phyloP scores from a whole-genome alignment of 495 filamentous ascomycete species.

The Echria macrotheca region DNA sequence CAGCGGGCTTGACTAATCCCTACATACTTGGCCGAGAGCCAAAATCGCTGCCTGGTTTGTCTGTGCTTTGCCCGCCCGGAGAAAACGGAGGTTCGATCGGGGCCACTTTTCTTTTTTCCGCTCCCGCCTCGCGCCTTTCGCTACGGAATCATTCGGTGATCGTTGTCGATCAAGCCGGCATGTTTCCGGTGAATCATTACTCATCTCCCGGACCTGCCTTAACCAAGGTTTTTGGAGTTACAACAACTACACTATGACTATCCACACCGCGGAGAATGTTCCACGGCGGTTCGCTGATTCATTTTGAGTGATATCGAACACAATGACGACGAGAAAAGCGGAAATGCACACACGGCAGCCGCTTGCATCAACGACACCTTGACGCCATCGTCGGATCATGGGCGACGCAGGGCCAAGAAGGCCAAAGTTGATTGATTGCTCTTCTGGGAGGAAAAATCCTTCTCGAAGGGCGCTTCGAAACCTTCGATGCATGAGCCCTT shows the following conservation, averaged over 20 bases:
- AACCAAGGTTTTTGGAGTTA: too few species aligned
- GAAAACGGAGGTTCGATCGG: not conserved
- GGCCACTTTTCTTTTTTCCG: too few species aligned
- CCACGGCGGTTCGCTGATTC: not conserved
- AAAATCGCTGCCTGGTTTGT: not conserved
- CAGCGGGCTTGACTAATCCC: not conserved
- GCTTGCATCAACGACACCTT: too few species aligned
- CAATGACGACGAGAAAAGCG: not conserved
- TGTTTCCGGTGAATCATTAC: not conserved
- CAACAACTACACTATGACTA: too few species aligned
- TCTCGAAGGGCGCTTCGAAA: not conserved
- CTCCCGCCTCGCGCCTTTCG: not conserved
- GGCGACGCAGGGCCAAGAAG: too few species aligned
- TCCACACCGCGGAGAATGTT: not conserved
- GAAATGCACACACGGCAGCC: too few species aligned
- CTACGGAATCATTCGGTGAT: not conserved
- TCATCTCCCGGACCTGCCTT: too few species aligned
- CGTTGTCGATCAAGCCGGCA: not conserved
- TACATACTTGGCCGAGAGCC: not conserved
- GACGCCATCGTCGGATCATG: too few species aligned
- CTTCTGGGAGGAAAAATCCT: not conserved
- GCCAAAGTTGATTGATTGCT: not conserved
- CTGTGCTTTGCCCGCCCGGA: not conserved
- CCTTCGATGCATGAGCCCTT: not conserved
- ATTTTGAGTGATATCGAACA: not conserved